Conservation (phyloP, 208 protist genomes). For the Wallacemonas rigidus region DNA sequence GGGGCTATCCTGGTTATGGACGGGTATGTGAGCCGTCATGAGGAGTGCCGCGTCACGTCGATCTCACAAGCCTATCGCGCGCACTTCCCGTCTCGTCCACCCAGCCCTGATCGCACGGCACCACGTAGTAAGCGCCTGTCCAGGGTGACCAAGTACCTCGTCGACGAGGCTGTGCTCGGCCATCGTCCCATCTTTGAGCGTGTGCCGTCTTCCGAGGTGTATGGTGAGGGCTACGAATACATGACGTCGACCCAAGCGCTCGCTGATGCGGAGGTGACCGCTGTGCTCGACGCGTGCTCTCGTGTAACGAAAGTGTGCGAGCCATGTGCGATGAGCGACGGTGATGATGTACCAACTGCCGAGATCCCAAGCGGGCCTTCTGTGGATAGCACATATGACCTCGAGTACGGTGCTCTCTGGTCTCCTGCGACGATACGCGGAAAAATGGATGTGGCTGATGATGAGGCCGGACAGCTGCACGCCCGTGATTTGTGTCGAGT, state of each 20-base stretch:
- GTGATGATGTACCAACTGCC: not conserved
- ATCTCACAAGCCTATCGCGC: not conserved
- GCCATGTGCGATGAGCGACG: not conserved
- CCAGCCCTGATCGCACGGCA: not conserved
- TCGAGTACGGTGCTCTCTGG: not conserved
- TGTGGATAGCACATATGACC: not conserved
- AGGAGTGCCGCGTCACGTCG: not conserved
- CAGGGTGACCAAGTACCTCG: not conserved
- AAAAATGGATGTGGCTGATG: too few relatives aligned
- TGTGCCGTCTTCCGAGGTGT: not conserved
- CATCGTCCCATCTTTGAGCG: slow-evolving; percentile 7
- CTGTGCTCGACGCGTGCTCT: not conserved
- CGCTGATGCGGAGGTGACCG: not conserved
- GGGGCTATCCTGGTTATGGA: slow-evolving; percentile 27
- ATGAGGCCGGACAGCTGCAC: too few relatives aligned
- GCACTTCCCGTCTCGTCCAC: not conserved
- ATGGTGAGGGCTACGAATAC: slow-evolving; percentile 6
- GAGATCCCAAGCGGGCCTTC: not conserved
- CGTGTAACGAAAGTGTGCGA: not conserved
- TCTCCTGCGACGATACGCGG: not conserved
- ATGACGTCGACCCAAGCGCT: not conserved
- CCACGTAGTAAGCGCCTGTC: not conserved
- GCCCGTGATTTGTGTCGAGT: too few relatives aligned
- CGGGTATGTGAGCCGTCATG: slow-evolving; percentile 23
- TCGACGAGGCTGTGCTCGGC: not conserved